These are phyloP conservation scores for Halenospora varia DNA, from an alignment of 495 filamentous ascomycete species.

Conservation along the genomic window DNA sequence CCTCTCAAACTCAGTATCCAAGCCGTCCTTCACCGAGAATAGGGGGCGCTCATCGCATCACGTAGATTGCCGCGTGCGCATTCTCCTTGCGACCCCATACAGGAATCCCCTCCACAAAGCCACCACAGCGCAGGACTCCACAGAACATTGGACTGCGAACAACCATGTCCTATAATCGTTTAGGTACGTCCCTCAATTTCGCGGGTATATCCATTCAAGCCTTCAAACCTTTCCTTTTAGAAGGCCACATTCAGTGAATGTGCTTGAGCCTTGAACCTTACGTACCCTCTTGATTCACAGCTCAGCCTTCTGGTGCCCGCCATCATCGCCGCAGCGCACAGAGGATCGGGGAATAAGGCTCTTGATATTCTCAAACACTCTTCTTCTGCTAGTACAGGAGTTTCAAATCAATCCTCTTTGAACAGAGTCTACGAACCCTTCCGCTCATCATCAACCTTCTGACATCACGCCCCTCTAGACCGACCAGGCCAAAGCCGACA, in stretches of 20 bases:
- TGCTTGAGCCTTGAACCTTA: constrained; percentile 4
- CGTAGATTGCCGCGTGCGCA: background rate
- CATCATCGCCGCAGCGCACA: constrained; percentile 4
- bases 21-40: background rate
- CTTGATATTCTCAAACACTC: background rate
- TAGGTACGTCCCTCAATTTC: constrained; percentile 51
- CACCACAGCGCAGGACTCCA: background rate
- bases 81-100: background rate
- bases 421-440: constrained; percentile 10
- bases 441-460: constrained; percentile 7
- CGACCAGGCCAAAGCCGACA: constrained; percentile 31
- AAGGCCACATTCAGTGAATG: constrained; percentile 1
- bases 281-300: constrained; percentile 12
- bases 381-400: constrained; percentile 13
- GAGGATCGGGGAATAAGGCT: background rate
- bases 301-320: constrained; percentile 11
- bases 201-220: background rate
- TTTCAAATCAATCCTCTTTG: background rate
- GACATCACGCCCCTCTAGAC: constrained; percentile 8
- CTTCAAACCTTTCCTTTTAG: background rate
- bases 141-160: background rate
- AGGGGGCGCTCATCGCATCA: constrained; percentile 1
- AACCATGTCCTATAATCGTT: constrained; percentile 64
- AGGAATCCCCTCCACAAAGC: background rate
- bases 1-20: background rate